phyloP scores from a whole-genome alignment of 2,329 filamentous ascomycete species.

The Cryphonectria parasitica region DNA sequence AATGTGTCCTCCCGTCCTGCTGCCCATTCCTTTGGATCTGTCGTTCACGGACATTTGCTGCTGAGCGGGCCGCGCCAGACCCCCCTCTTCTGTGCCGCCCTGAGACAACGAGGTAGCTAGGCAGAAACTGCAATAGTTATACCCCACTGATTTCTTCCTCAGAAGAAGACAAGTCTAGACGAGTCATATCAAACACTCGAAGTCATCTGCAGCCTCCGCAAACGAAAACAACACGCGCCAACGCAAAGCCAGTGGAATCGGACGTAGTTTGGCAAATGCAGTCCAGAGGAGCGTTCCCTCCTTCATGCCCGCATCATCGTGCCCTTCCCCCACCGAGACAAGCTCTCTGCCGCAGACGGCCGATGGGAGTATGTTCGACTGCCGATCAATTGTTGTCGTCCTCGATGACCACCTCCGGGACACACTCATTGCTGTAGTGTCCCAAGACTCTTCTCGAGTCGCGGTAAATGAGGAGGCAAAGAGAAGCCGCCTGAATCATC shows the following conservation, averaged over 20 bases:
- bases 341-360: neutral
- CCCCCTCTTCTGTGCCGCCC: neutral
- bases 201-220: neutral
- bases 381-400: neutral
- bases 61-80: neutral
- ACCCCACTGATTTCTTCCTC: neutral
- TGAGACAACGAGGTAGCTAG: neutral
- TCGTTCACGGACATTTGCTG: neutral
- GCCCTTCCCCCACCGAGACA: neutral
- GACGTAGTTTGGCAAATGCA: neutral
- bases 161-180: neutral
- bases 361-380: neutral
- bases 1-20: neutral
- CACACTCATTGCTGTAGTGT: neutral
- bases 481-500: too few relatives aligned
- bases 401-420: neutral
- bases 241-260: too few relatives aligned
- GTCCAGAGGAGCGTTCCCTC: neutral
- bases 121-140: neutral
- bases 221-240: neutral
- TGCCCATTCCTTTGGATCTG: neutral
- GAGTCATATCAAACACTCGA: neutral
- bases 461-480: too few relatives aligned
- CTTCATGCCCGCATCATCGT: neutral
- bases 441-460: too few relatives aligned